Base-by-base conservation (phyloP, 345 rosid species). In the Mangifera indica region DNA sequence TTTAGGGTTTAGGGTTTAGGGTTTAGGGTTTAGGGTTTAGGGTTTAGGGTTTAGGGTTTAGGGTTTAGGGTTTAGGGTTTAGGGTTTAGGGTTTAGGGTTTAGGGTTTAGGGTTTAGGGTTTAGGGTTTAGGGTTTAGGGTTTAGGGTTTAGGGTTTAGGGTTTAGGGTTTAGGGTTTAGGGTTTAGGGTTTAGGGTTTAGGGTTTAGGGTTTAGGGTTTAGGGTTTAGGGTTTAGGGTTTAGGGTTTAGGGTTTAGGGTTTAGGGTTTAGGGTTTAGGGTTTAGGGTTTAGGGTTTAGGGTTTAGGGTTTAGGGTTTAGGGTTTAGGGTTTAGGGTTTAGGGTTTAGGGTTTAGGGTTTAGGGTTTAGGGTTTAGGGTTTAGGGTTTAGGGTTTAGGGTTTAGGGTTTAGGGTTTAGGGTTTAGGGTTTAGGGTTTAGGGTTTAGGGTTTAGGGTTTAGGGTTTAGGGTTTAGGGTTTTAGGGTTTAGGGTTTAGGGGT, bases 401-500 rank as follows among this genome's bases (percentile, higher is more conserved):
- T n/a, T n/a, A 57, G 72, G 71, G 66, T 65, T 74, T 66, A 17
- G 72, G 77, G 66, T 58, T 74, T 67, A 59, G 67, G 75, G 69
- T 72, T 62, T 67, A 72, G 77, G 72, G n/a, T n/a, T n/a, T n/a
- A 46, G 72, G 75, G 46, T 72, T 61, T 57, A 59, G 77, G 77
- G 66, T 74, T 74, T 56, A 46, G 77, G 77, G 66, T 74, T 74
- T 58, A 29, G 72, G 77, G 55, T 66, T 74, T 58, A 29, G 71
- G 77, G 72, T 42, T 69, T 61, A n/a, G 65, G 77, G 77, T 66
- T 74, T 74, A 56, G 72, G 77, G 72, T n/a, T 74, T 67, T 74
- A 44, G 77, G 77, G 67, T 74, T 74, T 74, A 65, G 77, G 77
- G 72, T 67, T 74, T 65, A 59, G 72, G 70, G 76, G 64, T 73